Conservation (phyloP, 2,329 filamentous ascomycete species). For the Neopestalotiopsis clavispora region DNA sequence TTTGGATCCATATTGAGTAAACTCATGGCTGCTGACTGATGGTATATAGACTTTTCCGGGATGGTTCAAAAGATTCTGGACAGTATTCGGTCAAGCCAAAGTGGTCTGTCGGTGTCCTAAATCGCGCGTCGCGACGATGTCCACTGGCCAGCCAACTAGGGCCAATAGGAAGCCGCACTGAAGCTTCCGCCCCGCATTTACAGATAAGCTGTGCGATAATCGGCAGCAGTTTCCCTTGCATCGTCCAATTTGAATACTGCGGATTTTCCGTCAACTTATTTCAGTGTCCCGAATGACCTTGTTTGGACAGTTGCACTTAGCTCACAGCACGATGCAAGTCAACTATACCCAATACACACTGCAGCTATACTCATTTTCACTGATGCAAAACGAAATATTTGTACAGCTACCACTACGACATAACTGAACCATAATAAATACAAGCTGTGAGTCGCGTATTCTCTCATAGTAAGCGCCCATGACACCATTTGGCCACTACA, state of each 20-base stretch:
- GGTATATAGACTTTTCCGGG: neutral
- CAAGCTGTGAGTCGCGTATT: too few relatives aligned
- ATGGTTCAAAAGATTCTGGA: conserved; percentile 2
- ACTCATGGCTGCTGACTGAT: neutral
- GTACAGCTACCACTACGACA: too few relatives aligned
- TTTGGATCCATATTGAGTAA: conserved; percentile 1
- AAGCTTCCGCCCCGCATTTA: neutral
- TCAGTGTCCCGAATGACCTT: neutral
- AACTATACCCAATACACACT: too few relatives aligned
- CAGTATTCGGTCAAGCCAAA: conserved; percentile 14
- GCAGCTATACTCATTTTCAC: too few relatives aligned
- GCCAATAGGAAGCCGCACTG: neutral
- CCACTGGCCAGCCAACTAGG: neutral
- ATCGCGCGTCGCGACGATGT: neutral
- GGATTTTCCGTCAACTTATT: conserved; percentile 2
- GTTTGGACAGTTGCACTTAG: neutral
- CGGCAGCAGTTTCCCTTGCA: neutral
- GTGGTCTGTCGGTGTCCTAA: conserved; percentile 14
- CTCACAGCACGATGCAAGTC: neutral
- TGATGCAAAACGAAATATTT: too few relatives aligned
- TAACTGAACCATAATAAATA: too few relatives aligned
- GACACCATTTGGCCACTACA: too few relatives aligned
- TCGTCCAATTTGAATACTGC: neutral
- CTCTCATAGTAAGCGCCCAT: too few relatives aligned
- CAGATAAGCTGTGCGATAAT: conserved; percentile 2